Percentiles rank a stretch among this genome's conserved stretches.
Evolutionary conservation across 306 rosid genomes (phyloP).

Genomic region (Vigna nakashimae): DNA sequence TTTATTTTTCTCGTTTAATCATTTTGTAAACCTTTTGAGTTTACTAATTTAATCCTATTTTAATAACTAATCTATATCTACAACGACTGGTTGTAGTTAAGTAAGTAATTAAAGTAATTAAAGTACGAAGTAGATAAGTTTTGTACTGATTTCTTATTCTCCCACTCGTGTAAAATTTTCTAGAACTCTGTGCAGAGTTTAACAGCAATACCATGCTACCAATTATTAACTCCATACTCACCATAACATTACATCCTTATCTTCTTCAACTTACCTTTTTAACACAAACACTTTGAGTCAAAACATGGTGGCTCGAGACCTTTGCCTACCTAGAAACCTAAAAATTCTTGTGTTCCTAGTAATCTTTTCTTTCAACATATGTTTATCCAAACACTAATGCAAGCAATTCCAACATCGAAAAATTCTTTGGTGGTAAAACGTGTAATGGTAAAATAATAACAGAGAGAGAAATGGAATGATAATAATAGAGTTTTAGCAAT

Average conservation of each 20-base stretch:
- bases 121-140: too few relatives aligned
- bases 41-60: too few relatives aligned
- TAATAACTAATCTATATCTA: too few relatives aligned
- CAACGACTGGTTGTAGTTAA: too few relatives aligned
- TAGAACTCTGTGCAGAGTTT: neutral
- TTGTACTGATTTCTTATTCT: too few relatives aligned
- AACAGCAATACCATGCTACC: neutral
- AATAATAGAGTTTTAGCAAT: conserved; percentile 32
- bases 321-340: neutral
- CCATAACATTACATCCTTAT: conserved; percentile 9
- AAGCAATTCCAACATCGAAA: conserved; percentile 40
- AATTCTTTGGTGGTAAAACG: conserved; percentile 40
- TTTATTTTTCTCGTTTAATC: too few relatives aligned
- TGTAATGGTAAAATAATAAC: neutral
- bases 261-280: conserved; percentile 3
- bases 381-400: conserved; percentile 32
- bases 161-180: neutral
- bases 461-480: neutral
- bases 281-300: neutral
- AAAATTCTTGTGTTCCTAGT: conserved; percentile 5
- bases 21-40: too few relatives aligned
- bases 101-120: too few relatives aligned
- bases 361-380: conserved; percentile 12
- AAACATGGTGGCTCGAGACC: conserved; percentile 4
- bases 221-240: neutral